phyloP scores from a whole-genome alignment of 1,284 basidiomycete species.

The Ceratobasidium theobromae region DNA sequence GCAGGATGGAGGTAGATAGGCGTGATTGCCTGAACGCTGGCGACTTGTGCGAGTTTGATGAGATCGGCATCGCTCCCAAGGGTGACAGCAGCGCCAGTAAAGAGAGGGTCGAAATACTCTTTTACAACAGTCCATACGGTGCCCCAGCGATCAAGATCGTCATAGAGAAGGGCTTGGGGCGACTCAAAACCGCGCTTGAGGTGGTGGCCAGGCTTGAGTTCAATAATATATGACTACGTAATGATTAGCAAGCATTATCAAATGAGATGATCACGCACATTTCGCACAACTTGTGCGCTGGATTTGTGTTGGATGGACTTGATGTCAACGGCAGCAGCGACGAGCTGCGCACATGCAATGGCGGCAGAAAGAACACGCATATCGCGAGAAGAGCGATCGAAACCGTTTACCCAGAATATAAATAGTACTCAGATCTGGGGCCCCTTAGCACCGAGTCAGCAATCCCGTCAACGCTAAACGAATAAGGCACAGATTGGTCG shows the following conservation, averaged over 20 bases:
- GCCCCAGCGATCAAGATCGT: slow-evolving; percentile 9
- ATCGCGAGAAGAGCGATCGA: no score
- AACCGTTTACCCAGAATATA: no score
- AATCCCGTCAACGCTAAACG: no score
- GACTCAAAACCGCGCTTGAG: slow-evolving; percentile 25
- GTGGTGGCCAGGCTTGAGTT: background rate
- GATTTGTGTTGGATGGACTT: slow-evolving; percentile 8
- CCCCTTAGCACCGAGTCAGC: no score
- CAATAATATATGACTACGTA: slow-evolving; percentile 25
- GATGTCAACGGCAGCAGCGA: slow-evolving; percentile 10
- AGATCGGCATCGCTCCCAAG: slow-evolving; percentile 12
- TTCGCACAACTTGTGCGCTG: background rate
- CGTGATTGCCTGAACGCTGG: slow-evolving; percentile 11
- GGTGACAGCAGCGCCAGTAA: slow-evolving; percentile 22
- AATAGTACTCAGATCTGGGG: no score
- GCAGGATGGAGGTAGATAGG: background rate
- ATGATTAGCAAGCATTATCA: background rate
- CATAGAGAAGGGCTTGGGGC: slow-evolving; percentile 15
- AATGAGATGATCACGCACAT: background rate
- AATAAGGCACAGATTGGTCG: no score
- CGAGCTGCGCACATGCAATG: slow-evolving; percentile 27
- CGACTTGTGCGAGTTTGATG: background rate
- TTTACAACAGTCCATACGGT: background rate
- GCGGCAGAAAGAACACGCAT: no score
- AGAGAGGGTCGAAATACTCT: background rate